These are phyloP conservation scores for Aristolochia californica DNA, from an alignment of 164 flowering plant species.

Conservation along the genomic window DNA sequence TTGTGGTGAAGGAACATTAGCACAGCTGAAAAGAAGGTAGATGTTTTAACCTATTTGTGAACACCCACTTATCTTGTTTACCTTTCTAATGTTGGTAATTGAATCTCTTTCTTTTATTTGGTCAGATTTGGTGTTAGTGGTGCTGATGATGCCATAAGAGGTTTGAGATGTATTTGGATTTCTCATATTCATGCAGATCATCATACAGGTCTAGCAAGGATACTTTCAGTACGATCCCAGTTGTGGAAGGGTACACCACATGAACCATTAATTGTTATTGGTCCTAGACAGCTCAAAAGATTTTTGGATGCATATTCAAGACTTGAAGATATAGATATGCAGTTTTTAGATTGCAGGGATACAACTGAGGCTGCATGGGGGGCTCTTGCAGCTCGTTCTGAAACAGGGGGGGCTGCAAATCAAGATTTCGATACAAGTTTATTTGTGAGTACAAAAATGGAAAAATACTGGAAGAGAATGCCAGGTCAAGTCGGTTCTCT, in stretches of 20 bases:
- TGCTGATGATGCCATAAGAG: conserved; percentile 68
- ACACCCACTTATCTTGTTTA: neutral
- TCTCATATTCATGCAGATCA: conserved; percentile 99
- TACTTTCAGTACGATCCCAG: conserved; percentile 72
- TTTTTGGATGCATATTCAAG: conserved; percentile 81
- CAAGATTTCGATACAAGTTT: conserved; percentile 26
- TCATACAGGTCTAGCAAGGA: conserved; percentile 86
- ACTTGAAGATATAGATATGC: conserved; percentile 88
- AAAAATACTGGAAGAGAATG: conserved; percentile 51
- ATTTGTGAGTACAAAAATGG: conserved; percentile 55
- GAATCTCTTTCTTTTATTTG: neutral
- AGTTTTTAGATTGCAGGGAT: conserved; percentile 70
- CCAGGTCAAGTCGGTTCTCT: conserved; percentile 23
- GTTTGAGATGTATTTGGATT: conserved; percentile 73
- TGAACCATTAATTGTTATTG: conserved; percentile 76
- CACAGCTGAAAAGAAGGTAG: conserved; percentile 96
- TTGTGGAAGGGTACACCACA: conserved; percentile 52
- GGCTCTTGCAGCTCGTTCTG: conserved; percentile 20
- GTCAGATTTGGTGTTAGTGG: conserved; percentile 74
- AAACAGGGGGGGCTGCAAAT: conserved; percentile 7
- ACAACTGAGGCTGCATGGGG: conserved; percentile 51
- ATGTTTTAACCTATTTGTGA: neutral
- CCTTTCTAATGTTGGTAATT: neutral
- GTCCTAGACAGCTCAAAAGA: conserved; percentile 70
- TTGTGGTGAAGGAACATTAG: conserved; percentile 97